Conservation (phyloP, 2,329 filamentous ascomycete genomes). For the Pseudocercospora pini-densiflorae region DNA sequence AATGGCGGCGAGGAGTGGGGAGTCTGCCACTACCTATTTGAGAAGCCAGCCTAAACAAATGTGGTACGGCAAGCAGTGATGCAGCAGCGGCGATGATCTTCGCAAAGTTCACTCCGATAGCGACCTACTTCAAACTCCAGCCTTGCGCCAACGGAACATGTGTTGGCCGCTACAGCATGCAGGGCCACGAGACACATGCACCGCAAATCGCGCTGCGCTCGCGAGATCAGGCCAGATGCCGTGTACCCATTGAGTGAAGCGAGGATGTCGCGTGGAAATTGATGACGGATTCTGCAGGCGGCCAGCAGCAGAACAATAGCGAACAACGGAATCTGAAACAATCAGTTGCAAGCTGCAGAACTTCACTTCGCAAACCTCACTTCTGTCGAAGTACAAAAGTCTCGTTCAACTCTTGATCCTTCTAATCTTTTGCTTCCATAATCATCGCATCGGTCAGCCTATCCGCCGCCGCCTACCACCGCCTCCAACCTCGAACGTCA, state of each 20-base stretch:
- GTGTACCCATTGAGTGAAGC: not conserved
- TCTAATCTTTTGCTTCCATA: not conserved
- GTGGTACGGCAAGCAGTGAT: not conserved
- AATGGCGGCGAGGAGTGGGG: conserved; percentile 70
- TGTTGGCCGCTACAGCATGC: not conserved
- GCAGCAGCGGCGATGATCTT: not conserved
- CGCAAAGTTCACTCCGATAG: not conserved
- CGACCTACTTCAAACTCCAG: not conserved
- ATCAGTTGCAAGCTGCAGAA: not conserved
- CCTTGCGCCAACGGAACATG: not conserved
- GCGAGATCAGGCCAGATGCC: not conserved
- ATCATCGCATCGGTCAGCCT: not conserved
- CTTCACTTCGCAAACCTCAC: not conserved
- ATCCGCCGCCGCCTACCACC: not conserved
- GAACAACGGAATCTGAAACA: not conserved
- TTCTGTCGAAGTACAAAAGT: not conserved
- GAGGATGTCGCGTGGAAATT: not conserved
- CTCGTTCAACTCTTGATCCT: not conserved
- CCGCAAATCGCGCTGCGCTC: not conserved
- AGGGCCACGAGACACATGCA: not conserved
- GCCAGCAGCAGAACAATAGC: not conserved
- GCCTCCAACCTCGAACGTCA: not conserved
- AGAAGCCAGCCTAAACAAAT: conserved; percentile 50
- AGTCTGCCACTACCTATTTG: conserved; percentile 69
- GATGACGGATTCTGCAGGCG: not conserved